phyloP scores from a whole-genome alignment of 176 grass and related monocot genomes.

The Ananas comosus region DNA sequence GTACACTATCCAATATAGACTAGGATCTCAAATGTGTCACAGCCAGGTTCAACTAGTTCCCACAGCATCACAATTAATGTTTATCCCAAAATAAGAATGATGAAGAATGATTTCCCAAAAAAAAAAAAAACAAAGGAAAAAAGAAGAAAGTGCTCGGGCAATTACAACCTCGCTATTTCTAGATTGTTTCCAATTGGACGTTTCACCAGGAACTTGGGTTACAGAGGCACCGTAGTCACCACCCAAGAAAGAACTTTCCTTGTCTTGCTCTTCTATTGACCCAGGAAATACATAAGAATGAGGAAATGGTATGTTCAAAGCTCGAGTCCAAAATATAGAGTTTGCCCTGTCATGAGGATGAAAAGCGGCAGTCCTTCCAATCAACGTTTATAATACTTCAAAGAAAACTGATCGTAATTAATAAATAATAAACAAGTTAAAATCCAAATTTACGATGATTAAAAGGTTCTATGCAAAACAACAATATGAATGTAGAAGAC shows the following conservation, averaged over 20 bases:
- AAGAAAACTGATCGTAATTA: background rate
- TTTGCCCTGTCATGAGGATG: constrained; percentile 61
- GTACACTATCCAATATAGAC: background rate
- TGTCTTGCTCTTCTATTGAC: constrained; percentile 22
- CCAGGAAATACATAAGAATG: constrained; percentile 61
- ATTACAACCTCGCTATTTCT: constrained; percentile 18
- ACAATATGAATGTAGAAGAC: background rate
- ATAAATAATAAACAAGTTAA: no score
- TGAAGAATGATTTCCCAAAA: background rate
- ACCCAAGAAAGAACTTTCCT: background rate
- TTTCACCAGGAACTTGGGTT: constrained; percentile 22
- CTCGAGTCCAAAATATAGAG: constrained; percentile 92
- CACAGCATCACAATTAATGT: background rate
- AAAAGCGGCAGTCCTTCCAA: no score
- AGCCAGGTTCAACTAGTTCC: background rate
- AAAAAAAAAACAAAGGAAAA: background rate
- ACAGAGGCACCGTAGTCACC: background rate
- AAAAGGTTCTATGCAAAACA: background rate
- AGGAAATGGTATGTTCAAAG: constrained; percentile 78
- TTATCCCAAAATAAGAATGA: background rate
- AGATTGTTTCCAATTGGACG: constrained; percentile 6
- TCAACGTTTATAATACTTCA: no score
- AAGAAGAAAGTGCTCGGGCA: background rate
- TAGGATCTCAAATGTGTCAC: background rate
- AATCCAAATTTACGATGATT: background rate